phyloP scores from a whole-genome alignment of 2,329 filamentous ascomycete genomes.

The Colletotrichum sidae region DNA sequence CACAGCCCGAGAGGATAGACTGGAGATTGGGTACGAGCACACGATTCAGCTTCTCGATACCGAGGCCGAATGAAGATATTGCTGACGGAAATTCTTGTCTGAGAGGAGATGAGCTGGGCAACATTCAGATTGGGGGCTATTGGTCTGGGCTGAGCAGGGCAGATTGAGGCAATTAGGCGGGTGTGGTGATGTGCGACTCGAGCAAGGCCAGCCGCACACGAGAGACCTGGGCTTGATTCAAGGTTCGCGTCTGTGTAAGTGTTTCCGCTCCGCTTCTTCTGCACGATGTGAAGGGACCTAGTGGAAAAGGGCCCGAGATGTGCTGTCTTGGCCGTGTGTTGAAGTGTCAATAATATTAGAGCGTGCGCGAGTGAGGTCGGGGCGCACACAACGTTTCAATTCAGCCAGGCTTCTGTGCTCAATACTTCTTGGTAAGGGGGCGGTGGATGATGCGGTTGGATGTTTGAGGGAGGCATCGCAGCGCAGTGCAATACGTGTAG shows the following conservation, averaged over 20 bases:
- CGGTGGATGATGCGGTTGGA: not conserved
- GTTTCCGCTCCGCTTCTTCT: not conserved
- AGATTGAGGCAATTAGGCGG: not conserved
- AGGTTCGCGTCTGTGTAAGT: constrained; percentile 20
- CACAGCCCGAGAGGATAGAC: not conserved
- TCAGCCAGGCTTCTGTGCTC: constrained; percentile 9
- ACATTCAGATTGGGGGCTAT: not conserved
- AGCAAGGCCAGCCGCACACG: not conserved
- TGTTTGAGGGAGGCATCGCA: not conserved
- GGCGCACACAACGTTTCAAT: constrained; percentile 30
- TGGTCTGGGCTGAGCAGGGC: not conserved
- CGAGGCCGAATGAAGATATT: constrained; percentile 5
- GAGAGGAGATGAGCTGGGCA: too few relatives aligned
- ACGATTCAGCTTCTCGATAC: constrained; percentile 6
- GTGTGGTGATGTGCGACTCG: constrained; percentile 7
- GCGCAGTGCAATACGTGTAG: too few relatives aligned
- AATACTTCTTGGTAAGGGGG: not conserved
- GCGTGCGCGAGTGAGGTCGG: constrained; percentile 29
- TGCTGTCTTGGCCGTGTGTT: constrained; percentile 2
- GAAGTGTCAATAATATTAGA: constrained; percentile 1
- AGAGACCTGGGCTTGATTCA: not conserved
- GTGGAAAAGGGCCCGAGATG: not conserved
- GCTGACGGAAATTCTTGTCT: not conserved
- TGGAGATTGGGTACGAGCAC: not conserved
- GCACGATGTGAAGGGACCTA: not conserved